Base-by-base conservation (phyloP, 352 stramenopile genomes). In the Saprolegnia parasitica region DNA sequence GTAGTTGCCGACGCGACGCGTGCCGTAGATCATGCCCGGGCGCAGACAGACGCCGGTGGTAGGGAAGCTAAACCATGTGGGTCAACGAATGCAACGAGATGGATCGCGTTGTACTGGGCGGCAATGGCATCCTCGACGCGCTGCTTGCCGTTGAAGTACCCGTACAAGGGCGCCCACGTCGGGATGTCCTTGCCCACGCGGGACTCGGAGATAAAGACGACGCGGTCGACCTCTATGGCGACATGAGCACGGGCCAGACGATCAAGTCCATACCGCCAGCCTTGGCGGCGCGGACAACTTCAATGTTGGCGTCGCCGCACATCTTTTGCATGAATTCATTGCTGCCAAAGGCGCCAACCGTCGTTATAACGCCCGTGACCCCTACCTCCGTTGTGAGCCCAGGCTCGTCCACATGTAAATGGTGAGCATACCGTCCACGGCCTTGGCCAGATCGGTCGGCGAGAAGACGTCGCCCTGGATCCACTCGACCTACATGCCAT, bases 141-240 rank as follows among this genome's bases (percentile, higher is more conserved):
- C 71, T 93, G 82, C 66, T 97, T 97, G 47, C 90, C 89, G 57
- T 96, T 77, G 76, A 94, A 97, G 73, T 97, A 96, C 21, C 89
- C 90, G 52, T 95, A 78, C 66, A 96, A 77, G 0, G 88, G 88
- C 23, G 84, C 71, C 80, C 82, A 94, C 20, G 78, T 79, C 29
- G 86, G 84, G 39, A 92, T 65, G 55, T 84, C 80, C 26, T 81
- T 84, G 26, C 86, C 88, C 8, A 97, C 90, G 56, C 90, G 85
- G n/a, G 90, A 94, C 65, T 94, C 95, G n/a, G 88, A 96, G 26
- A 97, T 79, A 65, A 96, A 96, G 46, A 95, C 90, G 73, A 96
- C 96, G 23, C 84, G 81, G 71, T 94, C 78, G 0, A 68, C 83
- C 6, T 77, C 78, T 84, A 9, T 45, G 24, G 23, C 50, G 5